phyloP scores from a whole-genome alignment of 2,329 filamentous ascomycete species.

The Claviceps sp. region DNA sequence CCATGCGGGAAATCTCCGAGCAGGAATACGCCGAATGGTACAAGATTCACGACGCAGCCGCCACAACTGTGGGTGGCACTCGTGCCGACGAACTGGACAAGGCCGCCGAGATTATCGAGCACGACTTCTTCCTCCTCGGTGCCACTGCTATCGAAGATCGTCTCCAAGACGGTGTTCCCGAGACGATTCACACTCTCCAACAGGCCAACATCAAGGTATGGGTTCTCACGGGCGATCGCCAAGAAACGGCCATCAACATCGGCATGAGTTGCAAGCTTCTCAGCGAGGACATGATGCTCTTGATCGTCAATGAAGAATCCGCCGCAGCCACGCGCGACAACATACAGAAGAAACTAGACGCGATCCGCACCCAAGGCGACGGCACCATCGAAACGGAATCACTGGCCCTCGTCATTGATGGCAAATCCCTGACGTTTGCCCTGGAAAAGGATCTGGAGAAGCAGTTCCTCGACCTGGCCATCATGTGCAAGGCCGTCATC shows the following conservation, averaged over 20 bases:
- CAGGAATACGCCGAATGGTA: slow-evolving; percentile 81
- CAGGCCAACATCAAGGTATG: slow-evolving; percentile 97
- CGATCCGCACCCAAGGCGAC: slow-evolving; percentile 71
- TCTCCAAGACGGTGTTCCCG: slow-evolving; percentile 90
- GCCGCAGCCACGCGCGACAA: slow-evolving; percentile 72
- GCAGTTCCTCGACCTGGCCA: slow-evolving; percentile 78
- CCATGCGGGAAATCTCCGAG: slow-evolving; percentile 86
- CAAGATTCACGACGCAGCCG: slow-evolving; percentile 72
- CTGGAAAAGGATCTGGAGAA: slow-evolving; percentile 91
- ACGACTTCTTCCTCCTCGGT: slow-evolving; percentile 78
- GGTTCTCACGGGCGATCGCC: slow-evolving; percentile 93
- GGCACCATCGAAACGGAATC: slow-evolving; percentile 70
- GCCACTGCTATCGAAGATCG: slow-evolving; percentile 96
- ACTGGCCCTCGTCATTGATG: slow-evolving; percentile 86
- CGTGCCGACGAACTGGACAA: slow-evolving; percentile 93
- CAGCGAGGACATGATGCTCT: slow-evolving; percentile 94
- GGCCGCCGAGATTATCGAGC: slow-evolving; percentile 89
- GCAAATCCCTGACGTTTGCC: slow-evolving; percentile 85
- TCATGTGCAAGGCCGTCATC: slow-evolving; percentile 97
- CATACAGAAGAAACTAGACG: slow-evolving; percentile 83
- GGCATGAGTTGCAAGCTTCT: slow-evolving; percentile 99
- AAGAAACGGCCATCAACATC: slow-evolving; percentile 98
- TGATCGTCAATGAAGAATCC: slow-evolving; percentile 89
- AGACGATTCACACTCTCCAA: slow-evolving; percentile 95
- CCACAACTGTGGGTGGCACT: slow-evolving; percentile 83